phyloP scores from a whole-genome alignment of 495 filamentous ascomycete species.

The Talaromyces trachyspermus region DNA sequence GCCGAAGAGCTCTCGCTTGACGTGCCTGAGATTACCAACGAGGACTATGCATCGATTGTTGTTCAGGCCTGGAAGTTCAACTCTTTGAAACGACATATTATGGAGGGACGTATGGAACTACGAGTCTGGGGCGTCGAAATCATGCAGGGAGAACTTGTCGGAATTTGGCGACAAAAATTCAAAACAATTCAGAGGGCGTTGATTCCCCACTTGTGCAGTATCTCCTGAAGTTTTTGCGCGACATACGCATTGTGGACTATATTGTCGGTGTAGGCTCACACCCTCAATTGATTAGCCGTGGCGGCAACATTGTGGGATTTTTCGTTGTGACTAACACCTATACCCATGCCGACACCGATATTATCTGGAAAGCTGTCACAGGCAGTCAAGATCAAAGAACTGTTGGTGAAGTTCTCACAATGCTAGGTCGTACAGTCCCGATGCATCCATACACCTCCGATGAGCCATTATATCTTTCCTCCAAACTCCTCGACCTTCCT shows the following conservation, averaged over 20 bases:
- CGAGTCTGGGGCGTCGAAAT: constrained; percentile 62
- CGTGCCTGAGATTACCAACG: constrained; percentile 25
- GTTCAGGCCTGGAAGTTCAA: constrained; percentile 62
- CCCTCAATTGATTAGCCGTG: constrained; percentile 75
- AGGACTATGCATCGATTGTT: constrained; percentile 35
- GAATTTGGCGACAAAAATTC: constrained; percentile 50
- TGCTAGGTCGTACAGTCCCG: constrained; percentile 60
- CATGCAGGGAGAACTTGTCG: constrained; percentile 67
- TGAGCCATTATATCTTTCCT: constrained; percentile 60
- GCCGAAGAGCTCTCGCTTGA: constrained; percentile 30
- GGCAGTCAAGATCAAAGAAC: constrained; percentile 80
- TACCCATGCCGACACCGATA: constrained; percentile 62
- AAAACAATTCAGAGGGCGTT: constrained; percentile 23
- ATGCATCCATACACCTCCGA: constrained; percentile 43
- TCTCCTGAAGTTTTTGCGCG: constrained; percentile 56
- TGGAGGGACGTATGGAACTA: constrained; percentile 82
- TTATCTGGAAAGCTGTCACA: constrained; percentile 76
- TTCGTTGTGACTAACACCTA: constrained; percentile 76
- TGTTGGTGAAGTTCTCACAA: constrained; percentile 66
- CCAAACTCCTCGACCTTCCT: constrained; percentile 64
- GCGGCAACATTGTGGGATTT: constrained; percentile 80
- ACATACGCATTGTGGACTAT: constrained; percentile 68
- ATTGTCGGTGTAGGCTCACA: constrained; percentile 88
- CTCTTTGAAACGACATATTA: constrained; percentile 61
- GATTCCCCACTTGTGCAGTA: constrained; percentile 52